Percentiles rank a stretch among this genome's conserved stretches.
These are phyloP conservation scores for Lipomyces kockii DNA, from an alignment of 805 yeast genomes.

Conservation along the genomic window DNA sequence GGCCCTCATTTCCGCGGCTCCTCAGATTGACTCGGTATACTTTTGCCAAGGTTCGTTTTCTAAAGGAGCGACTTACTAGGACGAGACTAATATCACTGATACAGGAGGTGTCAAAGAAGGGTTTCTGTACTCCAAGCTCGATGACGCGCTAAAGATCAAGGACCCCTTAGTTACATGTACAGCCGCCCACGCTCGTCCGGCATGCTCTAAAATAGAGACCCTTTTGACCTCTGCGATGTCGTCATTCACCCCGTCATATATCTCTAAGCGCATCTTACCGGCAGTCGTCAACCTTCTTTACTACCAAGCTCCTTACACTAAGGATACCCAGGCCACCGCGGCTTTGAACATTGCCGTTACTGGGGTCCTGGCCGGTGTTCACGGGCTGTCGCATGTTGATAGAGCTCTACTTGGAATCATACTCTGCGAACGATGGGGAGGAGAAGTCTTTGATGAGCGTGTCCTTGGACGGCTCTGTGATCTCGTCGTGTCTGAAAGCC, in stretches of 20 bases:
- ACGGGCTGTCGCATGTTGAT: constrained; percentile 73
- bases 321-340: constrained; percentile 75
- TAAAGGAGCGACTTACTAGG: neutral
- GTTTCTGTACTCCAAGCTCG: constrained; percentile 64
- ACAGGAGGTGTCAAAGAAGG: constrained; percentile 72
- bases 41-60: constrained; percentile 62
- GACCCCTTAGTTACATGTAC: constrained; percentile 76
- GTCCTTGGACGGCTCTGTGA: constrained; percentile 14
- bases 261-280: constrained; percentile 63
- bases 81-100: neutral
- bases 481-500: constrained; percentile 23
- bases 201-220: constrained; percentile 60
- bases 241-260: constrained; percentile 60
- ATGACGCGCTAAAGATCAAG: constrained; percentile 60
- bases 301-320: constrained; percentile 76
- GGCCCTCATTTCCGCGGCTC: constrained; percentile 58
- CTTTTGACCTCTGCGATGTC: constrained; percentile 65
- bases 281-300: constrained; percentile 76
- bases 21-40: constrained; percentile 63
- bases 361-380: constrained; percentile 75
- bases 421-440: constrained; percentile 81
- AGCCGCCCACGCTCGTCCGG: constrained; percentile 70
- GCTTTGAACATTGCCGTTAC: constrained; percentile 74
- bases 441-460: constrained; percentile 52
- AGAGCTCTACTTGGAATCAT: constrained; percentile 75